A percentile compares a stretch with the other conserved stretches of the same genome.
Evolutionary conservation across 192 early-diverging fungal species (phyloP).

Genomic region (Linnemannia zychae): DNA sequence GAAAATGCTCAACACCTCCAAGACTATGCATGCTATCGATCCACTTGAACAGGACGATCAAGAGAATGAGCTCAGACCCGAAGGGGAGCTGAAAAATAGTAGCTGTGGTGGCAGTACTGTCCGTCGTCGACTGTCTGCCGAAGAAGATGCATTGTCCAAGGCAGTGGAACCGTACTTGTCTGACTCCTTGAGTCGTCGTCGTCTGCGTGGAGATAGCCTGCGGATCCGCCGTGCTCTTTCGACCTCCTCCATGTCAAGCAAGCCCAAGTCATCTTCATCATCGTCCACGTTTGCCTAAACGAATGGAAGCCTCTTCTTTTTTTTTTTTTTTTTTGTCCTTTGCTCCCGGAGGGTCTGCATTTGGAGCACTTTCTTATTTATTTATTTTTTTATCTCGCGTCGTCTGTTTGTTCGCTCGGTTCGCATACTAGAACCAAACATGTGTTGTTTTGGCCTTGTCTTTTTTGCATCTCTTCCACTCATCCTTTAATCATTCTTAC

Average conservation of each 20-base stretch:
- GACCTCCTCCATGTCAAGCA: slow-evolving; percentile 7
- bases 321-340: neutral
- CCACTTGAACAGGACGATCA: neutral
- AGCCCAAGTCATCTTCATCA: neutral
- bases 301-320: neutral
- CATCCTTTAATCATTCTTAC: neutral
- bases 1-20: slow-evolving; percentile 1
- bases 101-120: neutral
- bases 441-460: neutral
- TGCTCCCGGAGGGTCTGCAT: neutral
- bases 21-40: neutral
- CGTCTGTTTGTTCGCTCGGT: neutral
- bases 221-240: slow-evolving; percentile 24
- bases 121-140: slow-evolving; percentile 17
- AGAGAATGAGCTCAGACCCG: neutral
- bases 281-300: neutral
- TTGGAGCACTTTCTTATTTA: neutral
- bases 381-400: neutral
- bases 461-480: neutral
- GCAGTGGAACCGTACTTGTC: slow-evolving; percentile 51
- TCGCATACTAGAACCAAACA: neutral
- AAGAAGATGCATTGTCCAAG: slow-evolving; percentile 47
- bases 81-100: neutral
- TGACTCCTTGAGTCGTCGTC: slow-evolving; percentile 45
- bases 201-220: neutral